Evolutionary conservation across 106 monocot genomes (phyloP), one percentile per base, ranked within the genome.

Genomic region (Acorus gramineus): DNA sequence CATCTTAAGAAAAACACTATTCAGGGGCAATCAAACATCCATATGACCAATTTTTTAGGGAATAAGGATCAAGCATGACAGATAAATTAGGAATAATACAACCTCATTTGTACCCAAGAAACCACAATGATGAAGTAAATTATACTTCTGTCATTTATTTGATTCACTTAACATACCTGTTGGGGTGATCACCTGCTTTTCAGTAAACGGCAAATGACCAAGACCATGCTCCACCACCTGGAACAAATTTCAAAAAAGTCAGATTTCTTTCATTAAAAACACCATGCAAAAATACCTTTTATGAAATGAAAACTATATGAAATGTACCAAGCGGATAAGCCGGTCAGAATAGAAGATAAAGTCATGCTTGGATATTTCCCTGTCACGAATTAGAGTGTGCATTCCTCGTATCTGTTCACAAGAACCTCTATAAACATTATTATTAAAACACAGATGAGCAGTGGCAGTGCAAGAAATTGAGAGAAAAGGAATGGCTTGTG

Each of bases 341-440:
- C 96, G 76, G 77, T 98, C 96, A 11, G 96, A 87, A 73, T 98
- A 98, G 73, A 98, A 98, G n/a, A 91, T 91, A 71, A 98, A 98
- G 55, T 98, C 96, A 55, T 87, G 85, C n/a, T 87, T 98, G 61
- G 96, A 79, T 70, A 92, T 91, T 43, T 85, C 79, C 72, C 68
- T 83, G 72, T 98, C 96, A 63, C 96, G 87, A 46, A 98, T 88
- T 73, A 98, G 91, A 11, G 96, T 98, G 72, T 98, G 96, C 96
- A 98, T 98, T 62, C 96, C 96, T 69, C 96, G 78, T 73, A 98
- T 91, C 96, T 98, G 83, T 73, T 56, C 6, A 78, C n/a, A 61
- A 43, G 46, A 60, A 46, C 56, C 49, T 71, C 55, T 11, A 71
- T 49, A 73, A 70, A 55, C 14, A 67, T 73, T 60, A 68, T 6